Conservation (phyloP, 768 basidiomycete species). For the Tulasnella sp. region DNA sequence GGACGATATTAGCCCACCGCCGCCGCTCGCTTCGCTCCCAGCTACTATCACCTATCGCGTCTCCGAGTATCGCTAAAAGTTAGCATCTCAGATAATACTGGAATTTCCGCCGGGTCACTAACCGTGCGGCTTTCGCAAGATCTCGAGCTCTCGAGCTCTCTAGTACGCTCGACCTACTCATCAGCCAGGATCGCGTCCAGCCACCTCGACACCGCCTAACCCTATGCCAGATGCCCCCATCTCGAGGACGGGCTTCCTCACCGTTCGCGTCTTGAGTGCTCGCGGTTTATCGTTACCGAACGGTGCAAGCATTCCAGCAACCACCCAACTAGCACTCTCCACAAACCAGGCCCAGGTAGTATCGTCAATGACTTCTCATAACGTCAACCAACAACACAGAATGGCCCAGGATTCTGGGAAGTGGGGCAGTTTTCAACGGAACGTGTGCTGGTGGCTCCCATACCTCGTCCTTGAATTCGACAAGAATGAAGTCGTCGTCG, state of each 20-base stretch:
- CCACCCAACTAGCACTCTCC: slow-evolving; percentile 70
- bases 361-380: slow-evolving; percentile 70
- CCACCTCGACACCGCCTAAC: slow-evolving; percentile 80
- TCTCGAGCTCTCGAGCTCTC: slow-evolving; percentile 50
- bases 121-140: slow-evolving; percentile 30
- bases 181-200: slow-evolving; percentile 53
- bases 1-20: not conserved
- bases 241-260: slow-evolving; percentile 72
- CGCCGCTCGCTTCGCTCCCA: not conserved
- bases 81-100: slow-evolving; percentile 34
- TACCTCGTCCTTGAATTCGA: slow-evolving; percentile 89
- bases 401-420: slow-evolving; percentile 60
- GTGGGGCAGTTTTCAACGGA: slow-evolving; percentile 82
- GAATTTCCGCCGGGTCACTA: slow-evolving; percentile 34
- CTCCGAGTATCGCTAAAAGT: slow-evolving; percentile 76
- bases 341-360: slow-evolving; percentile 73
- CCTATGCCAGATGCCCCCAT: slow-evolving; percentile 34
- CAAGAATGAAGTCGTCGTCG: slow-evolving; percentile 59
- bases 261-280: slow-evolving; percentile 86
- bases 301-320: slow-evolving; percentile 61
- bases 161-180: slow-evolving; percentile 52
- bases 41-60: slow-evolving; percentile 43
- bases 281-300: slow-evolving; percentile 71
- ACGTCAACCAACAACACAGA: slow-evolving; percentile 63
- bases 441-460: slow-evolving; percentile 98